Conservation (phyloP, 306 rosid species). For the Lupinus albus region DNA sequence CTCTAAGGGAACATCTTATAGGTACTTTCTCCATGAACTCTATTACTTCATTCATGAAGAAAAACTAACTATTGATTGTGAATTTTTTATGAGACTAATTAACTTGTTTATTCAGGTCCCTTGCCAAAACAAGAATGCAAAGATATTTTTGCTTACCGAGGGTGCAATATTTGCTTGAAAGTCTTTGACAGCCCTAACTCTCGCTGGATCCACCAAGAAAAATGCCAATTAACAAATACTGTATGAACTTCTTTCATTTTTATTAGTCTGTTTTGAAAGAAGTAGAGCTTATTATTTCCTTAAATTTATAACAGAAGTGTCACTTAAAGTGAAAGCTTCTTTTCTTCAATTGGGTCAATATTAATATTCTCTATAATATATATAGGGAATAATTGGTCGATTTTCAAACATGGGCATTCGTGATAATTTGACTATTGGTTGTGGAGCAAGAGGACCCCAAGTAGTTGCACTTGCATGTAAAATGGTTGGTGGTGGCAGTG, state of each 20-base stretch:
- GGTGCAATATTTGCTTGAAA: constrained; percentile 88
- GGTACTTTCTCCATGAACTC: constrained; percentile 46
- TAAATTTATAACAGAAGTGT: too few relatives aligned
- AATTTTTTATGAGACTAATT: not conserved
- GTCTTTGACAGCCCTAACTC: constrained; percentile 78
- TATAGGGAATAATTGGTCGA: constrained; percentile 70
- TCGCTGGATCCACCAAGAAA: constrained; percentile 74
- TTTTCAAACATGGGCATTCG: constrained; percentile 71
- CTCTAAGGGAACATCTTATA: constrained; percentile 89
- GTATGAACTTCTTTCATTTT: constrained; percentile 42
- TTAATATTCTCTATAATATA: not conserved
- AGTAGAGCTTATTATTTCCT: too few relatives aligned
- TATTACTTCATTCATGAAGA: not conserved
- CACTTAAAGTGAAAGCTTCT: too few relatives aligned
- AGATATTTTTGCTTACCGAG: constrained; percentile 65
- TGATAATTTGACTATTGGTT: constrained; percentile 61
- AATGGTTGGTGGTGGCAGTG: constrained; percentile 95
- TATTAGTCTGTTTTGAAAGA: not conserved
- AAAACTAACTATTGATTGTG: constrained; percentile 12
- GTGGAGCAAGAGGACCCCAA: constrained; percentile 58
- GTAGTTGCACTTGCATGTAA: constrained; percentile 90
- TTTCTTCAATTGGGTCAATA: too few relatives aligned
- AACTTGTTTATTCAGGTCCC: constrained; percentile 58
- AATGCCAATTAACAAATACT: constrained; percentile 62
- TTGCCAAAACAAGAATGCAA: constrained; percentile 89